These are phyloP conservation scores for Calonectria multiphialidica DNA, from an alignment of 2,329 filamentous ascomycete species.

Conservation along the genomic window DNA sequence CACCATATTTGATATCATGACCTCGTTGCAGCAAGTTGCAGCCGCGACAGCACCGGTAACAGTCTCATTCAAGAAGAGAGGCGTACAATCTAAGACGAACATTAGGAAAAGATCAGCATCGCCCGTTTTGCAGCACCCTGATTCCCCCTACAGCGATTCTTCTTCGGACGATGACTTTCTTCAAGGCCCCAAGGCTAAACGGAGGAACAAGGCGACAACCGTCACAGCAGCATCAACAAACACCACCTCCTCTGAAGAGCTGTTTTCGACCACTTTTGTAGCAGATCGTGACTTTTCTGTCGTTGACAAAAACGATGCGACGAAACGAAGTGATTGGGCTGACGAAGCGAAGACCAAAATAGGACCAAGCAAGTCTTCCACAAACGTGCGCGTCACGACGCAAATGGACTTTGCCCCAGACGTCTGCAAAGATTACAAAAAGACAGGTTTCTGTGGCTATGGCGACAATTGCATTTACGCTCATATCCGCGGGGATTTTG, in stretches of 20 bases:
- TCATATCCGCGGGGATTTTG: conserved; percentile 82
- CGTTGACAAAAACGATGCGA: not conserved
- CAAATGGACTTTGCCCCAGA: conserved; percentile 84
- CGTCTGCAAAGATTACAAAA: conserved; percentile 89
- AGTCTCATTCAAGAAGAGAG: conserved; percentile 8
- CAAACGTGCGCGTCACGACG: conserved; percentile 8
- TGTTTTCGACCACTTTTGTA: not conserved
- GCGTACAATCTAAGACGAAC: not conserved
- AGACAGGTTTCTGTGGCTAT: conserved; percentile 69
- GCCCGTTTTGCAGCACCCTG: not conserved
- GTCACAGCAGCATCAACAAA: not conserved
- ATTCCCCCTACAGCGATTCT: not conserved
- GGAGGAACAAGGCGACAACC: not conserved
- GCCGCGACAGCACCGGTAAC: not conserved
- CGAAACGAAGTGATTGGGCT: not conserved
- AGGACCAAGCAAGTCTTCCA: not conserved
- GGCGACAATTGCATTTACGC: conserved; percentile 76
- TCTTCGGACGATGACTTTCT: not conserved
- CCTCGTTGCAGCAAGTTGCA: not conserved
- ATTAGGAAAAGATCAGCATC: conserved; percentile 5
- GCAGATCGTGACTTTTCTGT: not conserved
- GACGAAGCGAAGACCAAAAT: conserved; percentile 1
- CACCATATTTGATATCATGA: not conserved
- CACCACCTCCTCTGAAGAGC: not conserved
- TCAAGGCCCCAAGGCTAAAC: not conserved